Evolutionary conservation across 2,329 filamentous ascomycete species (phyloP).

Genomic region (Endoconidiophora laricicola): DNA sequence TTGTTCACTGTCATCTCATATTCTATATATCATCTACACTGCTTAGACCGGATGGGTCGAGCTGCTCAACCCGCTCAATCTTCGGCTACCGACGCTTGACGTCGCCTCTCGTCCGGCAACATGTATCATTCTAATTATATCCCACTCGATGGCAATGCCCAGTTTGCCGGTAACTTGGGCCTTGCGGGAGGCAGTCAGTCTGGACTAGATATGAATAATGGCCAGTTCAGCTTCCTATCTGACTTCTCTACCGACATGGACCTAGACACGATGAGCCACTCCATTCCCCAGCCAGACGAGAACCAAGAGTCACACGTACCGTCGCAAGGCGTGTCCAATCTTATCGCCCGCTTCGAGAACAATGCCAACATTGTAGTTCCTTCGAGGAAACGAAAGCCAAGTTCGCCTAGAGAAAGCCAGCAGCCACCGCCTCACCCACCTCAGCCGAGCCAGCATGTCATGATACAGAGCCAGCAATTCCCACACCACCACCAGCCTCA

Average conservation of each 20-base stretch:
- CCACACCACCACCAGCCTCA: constrained; percentile 6
- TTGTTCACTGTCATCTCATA: not conserved
- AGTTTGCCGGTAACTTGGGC: too few relatives aligned
- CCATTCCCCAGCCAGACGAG: not conserved
- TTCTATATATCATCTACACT: not conserved
- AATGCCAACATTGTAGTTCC: not conserved
- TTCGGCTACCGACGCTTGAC: constrained; percentile 1
- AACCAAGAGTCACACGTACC: not conserved
- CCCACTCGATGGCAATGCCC: too few relatives aligned
- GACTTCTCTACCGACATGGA: not conserved
- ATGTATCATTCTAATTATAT: not conserved
- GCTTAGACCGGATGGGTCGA: constrained; percentile 8
- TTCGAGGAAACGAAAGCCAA: constrained; percentile 6
- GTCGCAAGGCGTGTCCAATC: constrained; percentile 9
- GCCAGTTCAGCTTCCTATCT: too few relatives aligned
- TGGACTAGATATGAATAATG: too few relatives aligned
- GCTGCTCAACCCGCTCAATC: not conserved
- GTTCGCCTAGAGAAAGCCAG: constrained; percentile 5
- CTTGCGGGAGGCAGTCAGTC: too few relatives aligned
- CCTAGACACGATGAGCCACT: not conserved
- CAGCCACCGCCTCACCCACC: constrained; percentile 4
- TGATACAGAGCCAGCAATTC: constrained; percentile 7
- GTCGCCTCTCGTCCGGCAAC: constrained; percentile 2
- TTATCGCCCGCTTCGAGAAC: constrained; percentile 13
- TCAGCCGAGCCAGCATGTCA: constrained; percentile 1